These are phyloP conservation scores for Backusella morwellensis DNA, from an alignment of 192 early-diverging fungal species.

Conservation along the genomic window DNA sequence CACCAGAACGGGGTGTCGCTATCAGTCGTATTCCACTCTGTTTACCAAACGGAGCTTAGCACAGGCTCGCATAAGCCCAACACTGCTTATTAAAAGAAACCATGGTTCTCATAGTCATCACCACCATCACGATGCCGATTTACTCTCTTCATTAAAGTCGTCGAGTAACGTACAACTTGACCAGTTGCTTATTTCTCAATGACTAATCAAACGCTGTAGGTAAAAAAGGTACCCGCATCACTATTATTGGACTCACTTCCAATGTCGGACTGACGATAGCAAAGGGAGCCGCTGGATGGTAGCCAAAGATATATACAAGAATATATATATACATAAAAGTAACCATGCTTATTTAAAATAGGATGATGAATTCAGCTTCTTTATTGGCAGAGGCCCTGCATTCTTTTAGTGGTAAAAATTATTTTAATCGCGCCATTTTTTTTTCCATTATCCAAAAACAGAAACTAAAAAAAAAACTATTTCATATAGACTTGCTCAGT, in stretches of 20 bases:
- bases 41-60: not conserved
- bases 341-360: not conserved
- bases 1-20: not conserved
- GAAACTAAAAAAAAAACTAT: not conserved
- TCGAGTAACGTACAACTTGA: not conserved
- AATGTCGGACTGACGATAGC: constrained; percentile 60
- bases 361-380: constrained; percentile 69
- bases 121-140: constrained; percentile 25
- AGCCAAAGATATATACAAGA: not conserved
- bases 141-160: constrained; percentile 8
- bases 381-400: constrained; percentile 80
- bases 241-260: constrained; percentile 61
- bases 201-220: constrained; percentile 13
- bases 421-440: not conserved
- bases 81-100: not conserved
- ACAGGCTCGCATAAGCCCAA: not conserved
- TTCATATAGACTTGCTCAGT: constrained; percentile 51
- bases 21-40: not conserved
- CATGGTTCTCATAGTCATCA: constrained; percentile 14
- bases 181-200: not conserved
- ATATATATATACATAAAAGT: no score
- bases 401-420: constrained; percentile 60
- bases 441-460: not conserved
- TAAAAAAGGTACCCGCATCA: constrained; percentile 62
- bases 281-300: constrained; percentile 65